These are phyloP conservation scores for Berkeleyomyces rouxiae DNA, from an alignment of 2,329 filamentous ascomycete species.

Conservation along the genomic window DNA sequence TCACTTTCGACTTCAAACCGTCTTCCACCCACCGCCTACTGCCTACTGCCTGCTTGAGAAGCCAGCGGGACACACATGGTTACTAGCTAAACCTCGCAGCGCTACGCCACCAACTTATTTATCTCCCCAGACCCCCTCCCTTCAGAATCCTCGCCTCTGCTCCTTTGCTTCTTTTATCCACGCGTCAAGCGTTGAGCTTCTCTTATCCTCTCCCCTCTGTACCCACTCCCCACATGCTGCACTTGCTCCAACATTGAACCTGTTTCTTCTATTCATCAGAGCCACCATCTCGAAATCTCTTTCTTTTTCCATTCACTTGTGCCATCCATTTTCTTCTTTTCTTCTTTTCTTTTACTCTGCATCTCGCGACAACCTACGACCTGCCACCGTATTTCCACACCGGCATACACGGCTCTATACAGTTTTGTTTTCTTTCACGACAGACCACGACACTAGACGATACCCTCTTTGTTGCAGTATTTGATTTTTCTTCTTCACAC, in stretches of 20 bases:
- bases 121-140: neutral
- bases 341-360: neutral
- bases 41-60: neutral
- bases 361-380: neutral
- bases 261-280: neutral
- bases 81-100: neutral
- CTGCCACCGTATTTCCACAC: neutral
- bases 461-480: neutral
- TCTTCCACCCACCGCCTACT: neutral
- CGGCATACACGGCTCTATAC: neutral
- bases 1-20: neutral
- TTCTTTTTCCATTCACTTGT: neutral
- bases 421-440: neutral
- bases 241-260: neutral
- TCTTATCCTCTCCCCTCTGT: neutral
- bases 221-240: neutral
- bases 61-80: neutral
- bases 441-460: neutral
- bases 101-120: constrained; percentile 1
- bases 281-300: neutral
- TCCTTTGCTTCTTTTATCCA: neutral
- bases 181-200: neutral
- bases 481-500: neutral
- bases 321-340: neutral
- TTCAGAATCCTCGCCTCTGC: neutral